Conservation (phyloP, 148 eudicot species). For the Cornus florida region DNA sequence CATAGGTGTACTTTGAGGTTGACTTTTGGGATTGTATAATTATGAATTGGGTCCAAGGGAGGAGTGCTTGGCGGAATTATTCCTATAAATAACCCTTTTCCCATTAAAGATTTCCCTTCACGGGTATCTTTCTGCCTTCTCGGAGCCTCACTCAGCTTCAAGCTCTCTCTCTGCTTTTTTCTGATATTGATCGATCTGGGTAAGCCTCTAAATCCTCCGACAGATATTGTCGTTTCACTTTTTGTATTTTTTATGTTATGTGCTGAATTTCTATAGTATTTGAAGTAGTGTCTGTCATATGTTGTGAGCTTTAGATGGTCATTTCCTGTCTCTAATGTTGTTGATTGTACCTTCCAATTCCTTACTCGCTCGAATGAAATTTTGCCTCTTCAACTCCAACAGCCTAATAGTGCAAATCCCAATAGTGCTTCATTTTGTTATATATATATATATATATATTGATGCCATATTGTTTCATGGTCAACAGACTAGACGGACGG, state of each 20-base stretch:
- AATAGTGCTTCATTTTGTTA: neutral
- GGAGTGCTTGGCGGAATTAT: no score
- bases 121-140: no score
- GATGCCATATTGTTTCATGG: neutral
- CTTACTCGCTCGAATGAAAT: no score
- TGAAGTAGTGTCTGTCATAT: neutral
- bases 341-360: neutral
- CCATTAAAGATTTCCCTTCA: no score
- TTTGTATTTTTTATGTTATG: no score
- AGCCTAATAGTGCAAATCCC: no score
- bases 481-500: constrained; percentile 20
- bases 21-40: no score
- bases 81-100: no score
- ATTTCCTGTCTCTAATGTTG: neutral
- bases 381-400: no score
- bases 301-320: neutral
- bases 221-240: neutral
- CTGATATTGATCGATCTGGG: neutral
- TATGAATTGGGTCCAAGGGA: no score
- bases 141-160: neutral
- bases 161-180: neutral
- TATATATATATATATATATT: neutral
- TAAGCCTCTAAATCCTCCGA: neutral
- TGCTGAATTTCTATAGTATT: neutral
- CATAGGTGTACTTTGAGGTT: no score